A percentile compares a stretch with the other conserved stretches of the same genome.
Evolutionary conservation across 768 basidiomycete species (phyloP).

Genomic region (Dentipellis sp.): DNA sequence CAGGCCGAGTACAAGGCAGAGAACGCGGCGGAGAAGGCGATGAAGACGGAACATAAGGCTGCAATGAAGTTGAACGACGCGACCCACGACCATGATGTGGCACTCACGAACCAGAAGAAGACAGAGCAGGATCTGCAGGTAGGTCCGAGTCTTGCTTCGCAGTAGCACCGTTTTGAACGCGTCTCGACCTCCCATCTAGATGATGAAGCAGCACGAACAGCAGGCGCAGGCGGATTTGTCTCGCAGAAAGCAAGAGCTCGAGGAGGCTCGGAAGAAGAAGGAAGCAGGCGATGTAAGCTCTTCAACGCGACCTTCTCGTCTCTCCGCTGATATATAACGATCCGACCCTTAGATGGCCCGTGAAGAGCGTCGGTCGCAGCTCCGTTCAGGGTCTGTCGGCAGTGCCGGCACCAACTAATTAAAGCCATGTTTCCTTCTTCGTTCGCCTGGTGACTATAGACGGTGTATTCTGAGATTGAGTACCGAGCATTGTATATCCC

Average conservation of each 20-base stretch:
- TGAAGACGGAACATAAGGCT: slow-evolving; percentile 40
- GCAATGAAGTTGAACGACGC: slow-evolving; percentile 45
- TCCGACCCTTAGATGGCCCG: not conserved
- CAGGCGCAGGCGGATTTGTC: slow-evolving; percentile 17
- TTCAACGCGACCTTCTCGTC: not conserved
- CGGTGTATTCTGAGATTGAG: too few relatives aligned
- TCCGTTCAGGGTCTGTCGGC: not conserved
- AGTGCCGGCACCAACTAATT: not conserved
- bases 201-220: slow-evolving; percentile 19
- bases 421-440: too few relatives aligned
- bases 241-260: slow-evolving; percentile 17
- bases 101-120: slow-evolving; percentile 30
- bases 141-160: too few relatives aligned
- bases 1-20: slow-evolving; percentile 40
- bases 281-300: slow-evolving; percentile 20
- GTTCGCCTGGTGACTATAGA: not conserved
- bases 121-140: slow-evolving; percentile 39
- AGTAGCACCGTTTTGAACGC: too few relatives aligned
- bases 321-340: not conserved
- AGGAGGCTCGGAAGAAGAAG: slow-evolving; percentile 20
- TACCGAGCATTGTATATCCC: too few relatives aligned
- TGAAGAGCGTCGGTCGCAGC: not conserved
- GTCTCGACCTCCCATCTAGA: slow-evolving; percentile 8
- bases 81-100: slow-evolving; percentile 41
- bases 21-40: slow-evolving; percentile 36